Conservation (phyloP, 108 stramenopile species). For the Bacterosira constricta region DNA sequence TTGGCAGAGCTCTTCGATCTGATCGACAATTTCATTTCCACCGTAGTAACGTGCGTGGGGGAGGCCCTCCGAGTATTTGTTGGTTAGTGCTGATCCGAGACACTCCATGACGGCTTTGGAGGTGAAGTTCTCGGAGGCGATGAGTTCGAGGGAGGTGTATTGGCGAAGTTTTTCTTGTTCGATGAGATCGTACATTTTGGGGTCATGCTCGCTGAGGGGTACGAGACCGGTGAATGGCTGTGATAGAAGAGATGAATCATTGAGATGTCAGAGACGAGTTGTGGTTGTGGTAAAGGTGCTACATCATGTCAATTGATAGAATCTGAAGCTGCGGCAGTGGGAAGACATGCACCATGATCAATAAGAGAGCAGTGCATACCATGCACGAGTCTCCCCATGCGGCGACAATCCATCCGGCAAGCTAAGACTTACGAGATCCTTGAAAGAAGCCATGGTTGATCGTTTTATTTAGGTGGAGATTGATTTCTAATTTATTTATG, state of each 20-base stretch:
- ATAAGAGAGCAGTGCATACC: too few species aligned
- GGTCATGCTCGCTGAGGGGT: constrained; percentile 96
- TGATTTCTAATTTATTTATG: too few species aligned
- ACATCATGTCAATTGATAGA: too few species aligned
- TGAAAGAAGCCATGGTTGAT: constrained; percentile 67
- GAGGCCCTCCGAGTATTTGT: constrained; percentile 99
- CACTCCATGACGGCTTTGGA: constrained; percentile 98
- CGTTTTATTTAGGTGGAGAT: too few species aligned
- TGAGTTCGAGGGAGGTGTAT: constrained; percentile 96
- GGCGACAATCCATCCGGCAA: not conserved
- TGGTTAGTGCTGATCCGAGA: constrained; percentile 97
- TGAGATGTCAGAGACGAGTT: not conserved
- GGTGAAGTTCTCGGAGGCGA: constrained; percentile 99
- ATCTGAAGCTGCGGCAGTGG: too few species aligned
- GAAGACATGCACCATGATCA: too few species aligned
- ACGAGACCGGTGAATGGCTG: constrained; percentile 89
- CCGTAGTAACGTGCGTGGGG: constrained; percentile 99
- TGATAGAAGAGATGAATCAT: not conserved
- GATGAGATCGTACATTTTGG: constrained; percentile 95
- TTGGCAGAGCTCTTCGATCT: constrained; percentile 96
- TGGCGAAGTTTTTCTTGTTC: constrained; percentile 95
- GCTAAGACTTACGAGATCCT: constrained; percentile 66
- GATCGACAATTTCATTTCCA: constrained; percentile 96
- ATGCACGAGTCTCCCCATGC: too few species aligned
- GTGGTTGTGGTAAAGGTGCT: too few species aligned